Base-by-base conservation (phyloP, 345 rosid genomes). In the Populus ilicifolia region DNA sequence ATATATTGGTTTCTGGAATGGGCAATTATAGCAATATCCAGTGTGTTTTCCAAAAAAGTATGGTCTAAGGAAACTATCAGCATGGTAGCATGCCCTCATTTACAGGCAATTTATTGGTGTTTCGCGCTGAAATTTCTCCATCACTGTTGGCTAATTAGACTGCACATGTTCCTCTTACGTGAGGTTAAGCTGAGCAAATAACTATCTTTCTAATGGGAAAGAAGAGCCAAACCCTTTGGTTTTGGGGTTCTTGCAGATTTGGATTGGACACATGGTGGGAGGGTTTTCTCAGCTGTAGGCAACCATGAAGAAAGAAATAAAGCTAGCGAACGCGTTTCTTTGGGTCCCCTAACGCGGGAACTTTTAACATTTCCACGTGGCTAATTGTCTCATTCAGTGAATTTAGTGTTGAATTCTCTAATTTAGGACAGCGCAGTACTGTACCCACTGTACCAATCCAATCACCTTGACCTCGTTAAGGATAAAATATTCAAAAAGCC, bases 301-400 rank as follows among this genome's bases (percentile, higher is more conserved):
- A 68, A 18, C 13, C 38, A 20, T 0, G 17, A 4, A 67, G 18
- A 9, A 56, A 39, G 25, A 76, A 23, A 23, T 12, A 69, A 69
- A 61, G 65, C 36, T 20, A 21, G 39, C 10, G 50, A 77, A 77
- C 69, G 79, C 62, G 79, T 70, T 44, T 41, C 61, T 41, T 69
- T 43, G 67, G 79, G 59, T 35, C 27, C 70, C 20, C 5, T 20
- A n/a, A 7, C 20, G 16, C 8, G 70, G 17, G 16, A 23, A 21
- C 21, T 48, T 66, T 44, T 36, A 30, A n/a, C 46, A 8, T 20
- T 44, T 46, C 66, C 71, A 75, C 77, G 48, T 75, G 71, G 20
- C 23, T n/a, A 65, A 44, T 29, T 75, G 77, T 74, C 62, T 65
- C 61, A 29, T 74, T 44, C 35, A 30, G 44, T 6, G 33, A n/a